Evolutionary conservation across 441 rosid genomes (phyloP).

Genomic region (Pelargonium cotyledonis): DNA sequence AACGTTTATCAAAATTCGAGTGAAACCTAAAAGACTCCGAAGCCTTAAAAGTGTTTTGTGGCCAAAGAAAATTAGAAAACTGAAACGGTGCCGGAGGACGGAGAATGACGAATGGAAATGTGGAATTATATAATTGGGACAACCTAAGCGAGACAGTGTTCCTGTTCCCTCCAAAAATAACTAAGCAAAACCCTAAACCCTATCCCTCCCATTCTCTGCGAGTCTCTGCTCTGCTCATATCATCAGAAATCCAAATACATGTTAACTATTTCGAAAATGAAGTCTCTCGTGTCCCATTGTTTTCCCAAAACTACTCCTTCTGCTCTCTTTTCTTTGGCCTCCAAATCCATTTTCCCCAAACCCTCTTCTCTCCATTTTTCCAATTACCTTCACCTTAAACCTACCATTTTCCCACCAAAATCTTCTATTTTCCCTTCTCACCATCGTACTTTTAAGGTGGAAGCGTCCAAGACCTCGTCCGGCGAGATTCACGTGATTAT

Average conservation of each 20-base stretch:
- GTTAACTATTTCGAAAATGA: slow-evolving; percentile 36
- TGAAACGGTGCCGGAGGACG: too few species aligned
- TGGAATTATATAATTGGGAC: too few species aligned
- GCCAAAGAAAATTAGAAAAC: too few species aligned
- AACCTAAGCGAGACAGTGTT: too few species aligned
- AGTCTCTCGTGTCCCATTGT: slow-evolving; percentile 28
- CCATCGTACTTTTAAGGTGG: slow-evolving; percentile 24
- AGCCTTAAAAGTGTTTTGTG: too few species aligned
- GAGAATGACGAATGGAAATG: too few species aligned
- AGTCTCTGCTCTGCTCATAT: not conserved
- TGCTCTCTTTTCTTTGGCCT: slow-evolving; percentile 16
- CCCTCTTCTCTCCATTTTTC: slow-evolving; percentile 12
- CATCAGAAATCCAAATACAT: slow-evolving; percentile 9
- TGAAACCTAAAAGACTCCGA: too few species aligned
- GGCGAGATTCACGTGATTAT: slow-evolving; percentile 75
- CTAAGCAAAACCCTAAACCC: slow-evolving; percentile 17
- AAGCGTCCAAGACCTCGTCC: slow-evolving; percentile 26
- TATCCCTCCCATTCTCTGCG: not conserved
- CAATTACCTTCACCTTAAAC: slow-evolving; percentile 17
- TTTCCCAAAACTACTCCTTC: slow-evolving; percentile 24
- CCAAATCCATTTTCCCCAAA: slow-evolving; percentile 20
- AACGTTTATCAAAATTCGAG: too few species aligned
- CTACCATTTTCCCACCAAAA: slow-evolving; percentile 15
- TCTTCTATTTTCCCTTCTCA: slow-evolving; percentile 18
- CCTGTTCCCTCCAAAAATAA: not conserved